Percentiles rank a stretch among this genome's conserved stretches.
Conservation (phyloP, 2,329 filamentous ascomycete species). For the Lachnellula occidentalis region DNA sequence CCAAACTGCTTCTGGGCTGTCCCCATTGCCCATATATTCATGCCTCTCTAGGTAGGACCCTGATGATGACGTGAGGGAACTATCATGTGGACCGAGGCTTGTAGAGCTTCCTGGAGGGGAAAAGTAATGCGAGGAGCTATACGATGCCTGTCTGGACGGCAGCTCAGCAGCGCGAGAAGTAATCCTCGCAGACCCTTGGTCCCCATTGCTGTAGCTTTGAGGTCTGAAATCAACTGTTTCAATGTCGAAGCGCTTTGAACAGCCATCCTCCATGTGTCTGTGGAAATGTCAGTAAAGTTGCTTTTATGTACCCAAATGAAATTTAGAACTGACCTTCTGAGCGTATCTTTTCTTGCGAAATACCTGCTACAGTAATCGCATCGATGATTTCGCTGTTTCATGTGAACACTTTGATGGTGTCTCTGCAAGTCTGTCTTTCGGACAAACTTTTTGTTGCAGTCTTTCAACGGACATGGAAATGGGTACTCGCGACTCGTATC, state of each 20-base stretch:
- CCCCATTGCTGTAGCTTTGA: conserved; percentile 18
- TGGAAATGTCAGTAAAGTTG: not conserved
- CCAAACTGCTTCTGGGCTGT: conserved; percentile 13
- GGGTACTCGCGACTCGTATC: conserved; percentile 67
- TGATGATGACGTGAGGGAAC: conserved; percentile 23
- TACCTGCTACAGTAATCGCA: conserved; percentile 66
- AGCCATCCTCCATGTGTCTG: conserved; percentile 74
- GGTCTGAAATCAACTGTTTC: conserved; percentile 29
- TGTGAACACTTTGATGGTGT: conserved; percentile 63
- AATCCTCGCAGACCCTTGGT: conserved; percentile 16
- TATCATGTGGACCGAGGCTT: conserved; percentile 17
- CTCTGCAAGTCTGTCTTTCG: conserved; percentile 72
- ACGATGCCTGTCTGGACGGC: conserved; percentile 21
- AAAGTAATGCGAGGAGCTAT: conserved; percentile 25
- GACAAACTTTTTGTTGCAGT: conserved; percentile 72
- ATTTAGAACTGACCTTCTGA: conserved; percentile 56
- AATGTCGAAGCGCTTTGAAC: conserved; percentile 55
- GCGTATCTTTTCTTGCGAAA: conserved; percentile 77
- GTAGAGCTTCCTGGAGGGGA: conserved; percentile 10
- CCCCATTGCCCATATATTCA: conserved; percentile 16
- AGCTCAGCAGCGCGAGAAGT: conserved; percentile 10
- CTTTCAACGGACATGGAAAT: conserved; percentile 58
- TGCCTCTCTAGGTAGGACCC: conserved; percentile 22
- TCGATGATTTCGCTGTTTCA: conserved; percentile 63
- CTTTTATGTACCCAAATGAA: no score